Base-by-base conservation (phyloP, 2,329 filamentous ascomycete species). In the Botrytis squamosa region DNA sequence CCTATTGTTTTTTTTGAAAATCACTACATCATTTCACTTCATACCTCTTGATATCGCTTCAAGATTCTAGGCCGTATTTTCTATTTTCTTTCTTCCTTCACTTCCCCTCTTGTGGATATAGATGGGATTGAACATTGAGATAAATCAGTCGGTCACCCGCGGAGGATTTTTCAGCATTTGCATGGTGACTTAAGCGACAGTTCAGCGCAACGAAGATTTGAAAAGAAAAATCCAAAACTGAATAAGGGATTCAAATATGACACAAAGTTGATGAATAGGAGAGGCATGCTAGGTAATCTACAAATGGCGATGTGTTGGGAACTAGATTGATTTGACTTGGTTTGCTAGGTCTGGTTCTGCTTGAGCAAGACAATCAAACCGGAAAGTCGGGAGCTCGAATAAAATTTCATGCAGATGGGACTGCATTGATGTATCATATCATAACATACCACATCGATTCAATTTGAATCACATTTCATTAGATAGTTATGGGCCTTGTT, bases 371-470 rank as follows among this genome's bases (percentile, higher is more conserved):
- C 55, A 57, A 70, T 38, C n/a, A 18, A 22, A 38, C 20, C 2
- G 36, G 33, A 16, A n/a, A 25, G 38, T 42, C 25, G n/a, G 7
- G 59, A 57, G 12, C n/a, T 55, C 52, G n/a, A 29, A 55, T 16
- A 29, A 55, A 29, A 55, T 55, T 38, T 7, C 20, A 36, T 70
- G 68, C 68, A 70, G 67, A 42, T 20, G 33, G 36, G 8, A 29
- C 68, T 62, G 68, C 55, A 70, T 46, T n/a, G 33, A 29, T 70
- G 55, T 70, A 70, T 46, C 68, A 70, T 70, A 70, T 46, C 55
- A 70, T 25, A 66, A n/a, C 42, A 52, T 33, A 70, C 25, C 52
- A 59, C 14, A 70, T 59, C 38, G 44, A 46, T 46, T 46, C 55
- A 57, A 57, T 18, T 18, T 18, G 52, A 29, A 57, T 57, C n/a